Evolutionary conservation across 108 stramenopile genomes (phyloP), one percentile per base, ranked within the genome.

Genomic region (Cyclotella baltica): DNA sequence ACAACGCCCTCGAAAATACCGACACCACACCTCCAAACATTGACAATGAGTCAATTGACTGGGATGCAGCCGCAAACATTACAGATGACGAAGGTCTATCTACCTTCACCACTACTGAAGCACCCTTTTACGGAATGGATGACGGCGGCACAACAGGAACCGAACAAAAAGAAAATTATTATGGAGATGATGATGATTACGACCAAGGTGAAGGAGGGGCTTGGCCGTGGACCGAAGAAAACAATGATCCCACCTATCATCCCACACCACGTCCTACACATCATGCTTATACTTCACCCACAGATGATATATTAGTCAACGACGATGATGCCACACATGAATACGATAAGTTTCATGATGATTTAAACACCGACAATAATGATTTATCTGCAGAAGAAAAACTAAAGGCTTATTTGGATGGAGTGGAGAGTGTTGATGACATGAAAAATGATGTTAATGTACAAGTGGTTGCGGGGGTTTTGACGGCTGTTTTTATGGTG

Each of bases 401-500:
- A 31, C 37, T 76, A 16, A 52, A 36, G n/a, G 34, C 69, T 8
- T 82, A 76, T 37, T 48, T 82, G 30, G 70, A 76, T 40, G 74
- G 70, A 9, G 69, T 82, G 27, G 81, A 82, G 46, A 72, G 75
- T 30, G 51, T 70, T 0, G 22, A 58, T 31, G 81, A 82, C 15
- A 76, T 82, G 81, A 57, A 75, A 48, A 36, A 65, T 2, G 81
- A 82, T 61, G 76, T 61, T 25, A 82, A 82, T 59, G 75, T 82
- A 13, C 81, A 76, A 40, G 37, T 82, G 0, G 75, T 72, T 28
- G 74, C 75, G n/a, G 59, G 69, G n/a, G 59, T 62, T 8, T 70
- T 82, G 55, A 59, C 70, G 0, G 64, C 70, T 0, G 23, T 72
- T 23, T 76, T 82, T 57, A 5, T 82, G n/a, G 70, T 75, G 3